These are phyloP conservation scores for Bipolaris bicolor DNA, from an alignment of 2,329 filamentous ascomycete genomes.

Conservation along the genomic window DNA sequence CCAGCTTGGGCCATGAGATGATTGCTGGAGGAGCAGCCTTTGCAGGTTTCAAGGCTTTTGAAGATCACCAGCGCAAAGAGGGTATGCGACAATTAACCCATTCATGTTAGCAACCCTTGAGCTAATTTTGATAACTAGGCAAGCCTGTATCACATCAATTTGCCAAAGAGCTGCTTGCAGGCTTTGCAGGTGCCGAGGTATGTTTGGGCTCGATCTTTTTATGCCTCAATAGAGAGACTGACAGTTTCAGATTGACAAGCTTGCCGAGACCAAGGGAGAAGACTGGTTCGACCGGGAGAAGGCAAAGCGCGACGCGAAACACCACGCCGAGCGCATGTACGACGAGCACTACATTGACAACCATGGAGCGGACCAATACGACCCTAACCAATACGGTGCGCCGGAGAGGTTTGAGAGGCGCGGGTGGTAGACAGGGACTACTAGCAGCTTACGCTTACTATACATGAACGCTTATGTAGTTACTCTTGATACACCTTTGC, in stretches of 20 bases:
- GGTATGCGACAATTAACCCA: conserved; percentile 54
- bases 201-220: not conserved
- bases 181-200: conserved; percentile 74
- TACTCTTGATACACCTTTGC: not conserved
- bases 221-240: not conserved
- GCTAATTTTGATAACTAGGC: conserved; percentile 53
- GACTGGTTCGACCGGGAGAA: conserved; percentile 57
- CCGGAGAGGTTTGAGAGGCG: conserved; percentile 40
- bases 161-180: conserved; percentile 78
- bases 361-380: conserved; percentile 53
- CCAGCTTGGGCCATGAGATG: conserved; percentile 73
- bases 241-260: conserved; percentile 61
- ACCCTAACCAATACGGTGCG: conserved; percentile 52
- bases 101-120: not conserved
- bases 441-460: conserved; percentile 2
- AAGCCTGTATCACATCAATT: conserved; percentile 74
- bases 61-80: conserved; percentile 73
- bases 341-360: conserved; percentile 55
- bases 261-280: conserved; percentile 64
- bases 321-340: conserved; percentile 55
- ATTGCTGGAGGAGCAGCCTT: conserved; percentile 78
- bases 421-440: conserved; percentile 31
- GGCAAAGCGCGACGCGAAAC: conserved; percentile 54
- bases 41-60: conserved; percentile 79
- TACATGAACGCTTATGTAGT: too few relatives aligned